Conservation (phyloP, 2,329 filamentous ascomycete genomes). For the Clonostachys sp. region DNA sequence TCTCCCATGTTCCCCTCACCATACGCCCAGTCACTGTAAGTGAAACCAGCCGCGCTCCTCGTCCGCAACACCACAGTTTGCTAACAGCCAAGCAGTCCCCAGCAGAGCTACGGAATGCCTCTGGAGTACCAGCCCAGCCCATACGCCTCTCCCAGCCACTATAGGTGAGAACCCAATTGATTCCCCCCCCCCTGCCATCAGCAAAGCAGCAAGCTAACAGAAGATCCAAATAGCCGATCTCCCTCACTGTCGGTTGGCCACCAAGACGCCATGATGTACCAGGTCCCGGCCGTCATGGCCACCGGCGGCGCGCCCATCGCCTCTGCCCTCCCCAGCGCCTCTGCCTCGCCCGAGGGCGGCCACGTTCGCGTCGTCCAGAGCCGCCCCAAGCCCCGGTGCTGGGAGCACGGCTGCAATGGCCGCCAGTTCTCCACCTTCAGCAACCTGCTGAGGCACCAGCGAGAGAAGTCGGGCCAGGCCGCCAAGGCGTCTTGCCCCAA, state of each 20-base stretch:
- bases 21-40: slow-evolving; percentile 30
- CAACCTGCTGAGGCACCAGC: slow-evolving; percentile 86
- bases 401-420: slow-evolving; percentile 95
- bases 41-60: neutral
- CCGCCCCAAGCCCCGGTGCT: slow-evolving; percentile 91
- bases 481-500: slow-evolving; percentile 85
- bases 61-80: slow-evolving; percentile 5
- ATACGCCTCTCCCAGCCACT: slow-evolving; percentile 25
- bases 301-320: slow-evolving; percentile 21
- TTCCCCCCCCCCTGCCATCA: neutral
- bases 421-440: slow-evolving; percentile 95
- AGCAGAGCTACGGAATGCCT: slow-evolving; percentile 33
- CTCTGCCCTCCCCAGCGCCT: neutral
- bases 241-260: slow-evolving; percentile 28
- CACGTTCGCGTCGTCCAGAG: slow-evolving; percentile 68
- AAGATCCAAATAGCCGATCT: slow-evolving; percentile 24
- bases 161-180: slow-evolving; percentile 25
- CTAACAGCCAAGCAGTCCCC: slow-evolving; percentile 14
- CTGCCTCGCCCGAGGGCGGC: slow-evolving; percentile 18
- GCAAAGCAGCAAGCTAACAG: neutral
- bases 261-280: slow-evolving; percentile 36
- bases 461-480: slow-evolving; percentile 89
- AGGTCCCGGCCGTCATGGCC: slow-evolving; percentile 29
- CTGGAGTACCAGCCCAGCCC: slow-evolving; percentile 34
- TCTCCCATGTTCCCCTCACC: slow-evolving; percentile 20